phyloP scores from a whole-genome alignment of 257 asterid species.

The Coffea eugenioides region DNA sequence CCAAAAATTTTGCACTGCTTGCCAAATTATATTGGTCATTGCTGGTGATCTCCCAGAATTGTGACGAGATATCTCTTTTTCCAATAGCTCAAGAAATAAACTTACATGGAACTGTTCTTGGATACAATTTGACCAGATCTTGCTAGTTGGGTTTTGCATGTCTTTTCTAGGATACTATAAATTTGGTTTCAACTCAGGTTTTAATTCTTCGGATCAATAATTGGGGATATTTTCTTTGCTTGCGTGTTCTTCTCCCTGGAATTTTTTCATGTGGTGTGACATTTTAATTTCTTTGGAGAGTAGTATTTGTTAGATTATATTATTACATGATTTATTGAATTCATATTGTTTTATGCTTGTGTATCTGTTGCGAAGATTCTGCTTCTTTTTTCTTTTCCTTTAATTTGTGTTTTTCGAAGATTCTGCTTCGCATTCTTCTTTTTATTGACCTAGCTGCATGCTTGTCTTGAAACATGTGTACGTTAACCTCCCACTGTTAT shows the following conservation, averaged over 20 bases:
- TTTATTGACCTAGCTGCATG: not conserved
- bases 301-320: not conserved
- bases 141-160: not conserved
- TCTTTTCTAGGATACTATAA: not conserved
- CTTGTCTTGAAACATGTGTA: constrained; percentile 8
- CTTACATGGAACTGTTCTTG: not conserved
- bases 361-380: not conserved
- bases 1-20: not conserved
- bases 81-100: not conserved
- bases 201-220: not conserved
- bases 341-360: not conserved
- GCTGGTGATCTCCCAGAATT: not conserved
- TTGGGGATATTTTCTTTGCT: too few relatives aligned
- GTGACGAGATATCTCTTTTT: not conserved
- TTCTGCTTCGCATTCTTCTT: not conserved
- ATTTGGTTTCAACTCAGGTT: too few relatives aligned
- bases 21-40: not conserved
- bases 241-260: not conserved
- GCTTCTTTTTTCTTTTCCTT: not conserved
- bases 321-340: not conserved
- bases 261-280: not conserved
- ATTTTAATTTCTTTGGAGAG: not conserved
- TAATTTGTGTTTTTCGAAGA: not conserved
- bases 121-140: not conserved
- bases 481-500: constrained; percentile 11